Conservation (phyloP, 306 rosid genomes). For the Gynostemma pentaphyllum region DNA sequence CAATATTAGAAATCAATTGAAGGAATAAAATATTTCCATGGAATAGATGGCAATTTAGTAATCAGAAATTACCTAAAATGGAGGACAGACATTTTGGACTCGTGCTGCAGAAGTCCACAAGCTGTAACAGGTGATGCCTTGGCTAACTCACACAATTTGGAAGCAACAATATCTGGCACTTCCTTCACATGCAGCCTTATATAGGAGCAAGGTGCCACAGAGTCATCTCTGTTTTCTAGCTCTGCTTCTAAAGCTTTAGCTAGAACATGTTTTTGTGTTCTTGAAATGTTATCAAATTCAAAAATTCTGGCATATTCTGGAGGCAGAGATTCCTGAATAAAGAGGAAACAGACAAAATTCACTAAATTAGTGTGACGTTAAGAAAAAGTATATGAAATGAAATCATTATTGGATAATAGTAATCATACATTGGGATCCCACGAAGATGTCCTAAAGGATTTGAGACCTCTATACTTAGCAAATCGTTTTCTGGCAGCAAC, state of each 20-base stretch:
- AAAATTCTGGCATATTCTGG: conserved; percentile 72
- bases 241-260: conserved; percentile 64
- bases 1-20: conserved; percentile 4
- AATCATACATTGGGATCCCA: conserved; percentile 87
- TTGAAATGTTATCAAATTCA: conserved; percentile 58
- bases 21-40: neutral
- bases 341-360: neutral
- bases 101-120: conserved; percentile 89
- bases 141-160: conserved; percentile 33
- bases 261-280: conserved; percentile 68
- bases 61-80: conserved; percentile 63
- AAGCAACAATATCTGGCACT: conserved; percentile 52
- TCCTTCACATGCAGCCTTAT: conserved; percentile 63
- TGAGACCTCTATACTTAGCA: conserved; percentile 89
- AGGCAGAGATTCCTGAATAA: conserved; percentile 81
- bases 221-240: conserved; percentile 45
- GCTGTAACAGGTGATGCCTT: conserved; percentile 44
- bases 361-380: neutral
- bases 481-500: conserved; percentile 75
- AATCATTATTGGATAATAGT: neutral
- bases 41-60: conserved; percentile 6
- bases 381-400: neutral
- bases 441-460: conserved; percentile 88
- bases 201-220: conserved; percentile 47
- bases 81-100: conserved; percentile 89